Evolutionary conservation across 2,329 filamentous ascomycete genomes (phyloP), one percentile per base, ranked within the genome.

Genomic region (Colletotrichum musicola): DNA sequence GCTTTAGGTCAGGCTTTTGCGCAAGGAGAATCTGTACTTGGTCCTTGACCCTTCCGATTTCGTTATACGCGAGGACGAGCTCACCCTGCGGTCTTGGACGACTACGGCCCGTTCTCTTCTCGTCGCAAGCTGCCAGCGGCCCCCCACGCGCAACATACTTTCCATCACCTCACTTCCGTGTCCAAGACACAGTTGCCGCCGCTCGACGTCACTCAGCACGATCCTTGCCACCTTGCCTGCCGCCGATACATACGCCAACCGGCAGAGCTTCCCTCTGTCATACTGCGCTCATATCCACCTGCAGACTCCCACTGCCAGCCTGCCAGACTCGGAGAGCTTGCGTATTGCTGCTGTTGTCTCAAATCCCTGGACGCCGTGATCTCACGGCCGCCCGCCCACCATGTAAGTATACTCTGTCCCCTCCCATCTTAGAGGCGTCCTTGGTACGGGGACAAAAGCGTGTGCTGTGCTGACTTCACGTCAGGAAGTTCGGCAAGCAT

Each of bases 401-500:
- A 71, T 71, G 69, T 71, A 47, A 67, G 67, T 16, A 44, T 42
- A n/a, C 42, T 27, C 42, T 56, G 13, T 46, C 16, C 22, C 25
- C 30, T 44, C 20, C 49, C 42, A n/a, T n/a, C 30, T 38, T 42
- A 27, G 42, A 30, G 44, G 46, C 68, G n/a, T 16, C n/a, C 14
- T 13, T 25, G 25, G 42, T n/a, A 47, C 35, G 30, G 30, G 50
- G 38, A 25, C 38, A 20, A 42, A 25, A 46, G 40, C 42, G 18
- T 62, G 16, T 13, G 54, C 64, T 62, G 16, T 13, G 54, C 64
- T 68, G 27, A 70, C 6, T 14, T 58, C 25, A 46, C 68, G 71
- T 59, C 76, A 99, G 95, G 96, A 99, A 99, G 89, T 99, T 99
- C 85, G 96, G 96, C 81, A 99, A 99, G 86, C 94, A 98, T 80